Conservation (phyloP, 169 alveolate genomes). For the Prorocentrum cordatum region DNA sequence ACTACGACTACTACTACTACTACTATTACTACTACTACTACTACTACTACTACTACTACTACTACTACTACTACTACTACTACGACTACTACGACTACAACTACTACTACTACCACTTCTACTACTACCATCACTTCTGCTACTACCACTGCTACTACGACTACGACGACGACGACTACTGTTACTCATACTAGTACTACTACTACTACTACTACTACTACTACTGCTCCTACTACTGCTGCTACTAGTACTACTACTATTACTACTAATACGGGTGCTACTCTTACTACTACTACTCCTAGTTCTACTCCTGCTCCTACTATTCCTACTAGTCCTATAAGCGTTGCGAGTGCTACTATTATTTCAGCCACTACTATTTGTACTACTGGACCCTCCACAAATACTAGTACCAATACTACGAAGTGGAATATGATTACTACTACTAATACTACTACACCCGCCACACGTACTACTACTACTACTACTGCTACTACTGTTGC, state of each 20-base stretch:
- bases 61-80: neutral
- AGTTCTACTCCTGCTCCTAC: neutral
- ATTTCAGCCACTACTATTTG: neutral
- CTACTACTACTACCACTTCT: neutral
- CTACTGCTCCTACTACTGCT: neutral
- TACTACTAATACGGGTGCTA: neutral
- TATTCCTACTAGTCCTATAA: neutral
- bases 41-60: neutral
- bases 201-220: constrained; percentile 8
- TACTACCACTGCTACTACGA: neutral
- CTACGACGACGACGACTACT: neutral
- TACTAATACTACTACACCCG: neutral
- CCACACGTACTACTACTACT: neutral
- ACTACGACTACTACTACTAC: neutral
- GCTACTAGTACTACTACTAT: neutral
- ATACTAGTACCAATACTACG: neutral
- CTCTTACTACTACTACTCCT: neutral
- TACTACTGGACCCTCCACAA: neutral
- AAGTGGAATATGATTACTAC: neutral
- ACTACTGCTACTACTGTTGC: neutral
- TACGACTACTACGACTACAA: neutral
- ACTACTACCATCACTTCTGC: neutral
- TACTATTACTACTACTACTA: neutral
- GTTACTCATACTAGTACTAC: neutral
- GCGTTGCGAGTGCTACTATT: neutral